A percentile compares a stretch with the other conserved stretches of the same genome.
Evolutionary conservation across 2,329 filamentous ascomycete species (phyloP).

Genomic region (Fusarium veterinarium): DNA sequence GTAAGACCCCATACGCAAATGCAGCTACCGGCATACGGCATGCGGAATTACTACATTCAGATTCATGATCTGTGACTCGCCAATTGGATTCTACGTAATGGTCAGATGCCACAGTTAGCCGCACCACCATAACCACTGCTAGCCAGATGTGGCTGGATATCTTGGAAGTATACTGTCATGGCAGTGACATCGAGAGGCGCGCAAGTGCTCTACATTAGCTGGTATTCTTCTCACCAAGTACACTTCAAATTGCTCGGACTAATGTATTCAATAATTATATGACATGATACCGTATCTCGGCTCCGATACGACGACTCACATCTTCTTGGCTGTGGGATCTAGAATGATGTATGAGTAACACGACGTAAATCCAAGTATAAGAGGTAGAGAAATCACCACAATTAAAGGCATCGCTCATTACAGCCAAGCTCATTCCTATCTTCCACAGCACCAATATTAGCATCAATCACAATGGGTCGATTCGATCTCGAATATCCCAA

Average conservation of each 20-base stretch:
- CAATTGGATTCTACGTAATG: conserved; percentile 35
- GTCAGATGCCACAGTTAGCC: conserved; percentile 37
- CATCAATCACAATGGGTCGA: conserved; percentile 48
- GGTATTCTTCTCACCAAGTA: background rate
- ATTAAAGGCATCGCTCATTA: background rate
- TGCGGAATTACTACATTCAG: conserved; percentile 3
- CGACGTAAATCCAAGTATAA: conserved; percentile 1
- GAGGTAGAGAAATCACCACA: background rate
- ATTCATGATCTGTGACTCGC: conserved; percentile 18
- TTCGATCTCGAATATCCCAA: conserved; percentile 70
- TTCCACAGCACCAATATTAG: background rate
- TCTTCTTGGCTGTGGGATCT: background rate
- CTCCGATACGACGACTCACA: conserved; percentile 10
- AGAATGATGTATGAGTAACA: background rate
- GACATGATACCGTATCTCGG: conserved; percentile 1
- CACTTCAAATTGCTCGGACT: conserved; percentile 7
- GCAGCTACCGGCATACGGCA: background rate
- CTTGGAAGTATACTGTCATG: conserved; percentile 1
- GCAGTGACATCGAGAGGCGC: background rate
- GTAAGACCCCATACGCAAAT: background rate
- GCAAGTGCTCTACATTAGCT: background rate
- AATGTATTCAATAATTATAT: background rate
- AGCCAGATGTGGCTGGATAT: background rate
- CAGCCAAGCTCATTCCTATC: background rate
- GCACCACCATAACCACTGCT: conserved; percentile 16